Conservation (phyloP, 805 yeast genomes). For the Starmerella geochares region DNA sequence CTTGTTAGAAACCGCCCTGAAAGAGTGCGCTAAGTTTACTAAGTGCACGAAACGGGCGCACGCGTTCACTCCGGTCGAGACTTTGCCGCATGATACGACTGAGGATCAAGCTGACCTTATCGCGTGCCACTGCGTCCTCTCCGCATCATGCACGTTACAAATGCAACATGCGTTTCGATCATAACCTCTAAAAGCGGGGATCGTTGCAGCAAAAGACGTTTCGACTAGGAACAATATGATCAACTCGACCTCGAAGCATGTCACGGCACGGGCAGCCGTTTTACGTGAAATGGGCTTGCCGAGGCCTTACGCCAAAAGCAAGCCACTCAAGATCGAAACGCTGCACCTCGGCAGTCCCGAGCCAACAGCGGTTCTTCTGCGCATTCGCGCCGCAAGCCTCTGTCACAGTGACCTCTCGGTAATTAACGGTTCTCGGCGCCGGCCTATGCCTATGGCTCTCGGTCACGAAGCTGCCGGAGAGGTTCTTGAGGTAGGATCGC, state of each 20-base stretch:
- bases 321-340: conserved; percentile 64
- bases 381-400: conserved; percentile 78
- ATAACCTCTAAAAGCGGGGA: background rate
- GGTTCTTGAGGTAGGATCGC: conserved; percentile 90
- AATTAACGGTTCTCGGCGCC: conserved; percentile 86
- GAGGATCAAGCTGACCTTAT: too few species aligned
- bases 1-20: background rate
- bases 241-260: background rate
- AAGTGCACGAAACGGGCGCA: background rate
- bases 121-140: too few species aligned
- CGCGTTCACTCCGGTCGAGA: background rate
- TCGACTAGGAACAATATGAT: background rate
- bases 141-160: too few species aligned
- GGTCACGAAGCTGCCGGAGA: conserved; percentile 99
- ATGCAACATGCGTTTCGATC: too few species aligned
- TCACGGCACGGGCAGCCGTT: conserved; percentile 16
- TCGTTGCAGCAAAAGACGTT: background rate
- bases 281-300: conserved; percentile 20
- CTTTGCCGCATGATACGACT: background rate
- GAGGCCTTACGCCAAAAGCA: conserved; percentile 30
- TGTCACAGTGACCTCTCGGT: conserved; percentile 98
- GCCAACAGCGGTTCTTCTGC: conserved; percentile 93
- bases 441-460: conserved; percentile 83
- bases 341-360: conserved; percentile 84
- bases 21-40: background rate